Evolutionary conservation across 352 stramenopile species (phyloP), one percentile per base, ranked within the genome.

Genomic region (Phytopythium chamaehyphon): DNA sequence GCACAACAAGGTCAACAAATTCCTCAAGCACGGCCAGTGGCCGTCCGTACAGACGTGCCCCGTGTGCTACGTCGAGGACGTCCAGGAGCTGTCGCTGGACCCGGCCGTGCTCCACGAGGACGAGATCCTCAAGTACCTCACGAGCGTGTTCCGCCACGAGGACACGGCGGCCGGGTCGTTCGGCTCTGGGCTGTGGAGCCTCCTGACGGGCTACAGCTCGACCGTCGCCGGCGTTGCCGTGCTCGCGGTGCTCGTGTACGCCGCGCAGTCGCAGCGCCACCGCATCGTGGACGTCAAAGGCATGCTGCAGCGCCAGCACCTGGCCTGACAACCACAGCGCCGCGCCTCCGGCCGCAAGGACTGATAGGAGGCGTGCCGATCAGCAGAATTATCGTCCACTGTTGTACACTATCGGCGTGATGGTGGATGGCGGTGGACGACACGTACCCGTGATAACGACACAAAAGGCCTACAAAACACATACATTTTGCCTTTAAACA

Each of bases 1-100:
- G 80, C 84, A 95, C 69, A 92, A 90, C 59, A 79, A 69, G 7
- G 82, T 95, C 18, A 95, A 93, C 61, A 82, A 80, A 36, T 60
- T 78, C 24, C 74, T 77, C n/a, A 72, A 83, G 55, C 87, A 91
- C 37, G 57, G 48, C 0, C 72, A 83, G 48, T 94, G 80, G 77
- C 83, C 83, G 21, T 71, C 68, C 3, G 64, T 76, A 50, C 60
- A 46, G 28, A 58, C 61, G 14, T 91, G 81, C 46, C 72, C 67
- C 7, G 42, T 81, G 12, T 89, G 81, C 59, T 91, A 86, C 54
- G 66, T 77, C 2, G 67, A 80, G 38, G 66, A 75, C 46, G 62
- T 80, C 6, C 55, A 69, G 19, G 59, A 59, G 2, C 61, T 71
- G 19, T 76, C 80, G 26, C 55, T 90, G 40, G 71, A 88, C 47